Base-by-base conservation (phyloP, 1,284 basidiomycete species). In the Ceratobasidium sp. region DNA sequence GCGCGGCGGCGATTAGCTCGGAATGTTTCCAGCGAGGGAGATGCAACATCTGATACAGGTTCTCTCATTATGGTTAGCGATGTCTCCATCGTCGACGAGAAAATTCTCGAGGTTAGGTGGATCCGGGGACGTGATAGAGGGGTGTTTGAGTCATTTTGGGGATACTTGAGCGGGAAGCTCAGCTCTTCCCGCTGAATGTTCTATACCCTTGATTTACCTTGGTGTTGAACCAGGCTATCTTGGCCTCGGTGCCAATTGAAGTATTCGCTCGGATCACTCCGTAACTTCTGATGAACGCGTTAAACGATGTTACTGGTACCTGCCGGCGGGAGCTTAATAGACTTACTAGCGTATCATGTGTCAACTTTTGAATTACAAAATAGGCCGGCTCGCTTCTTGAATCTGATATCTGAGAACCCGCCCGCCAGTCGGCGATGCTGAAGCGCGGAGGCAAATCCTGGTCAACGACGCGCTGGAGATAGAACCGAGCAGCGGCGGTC, bases 111-210 rank as follows among this genome's bases (percentile, higher is more conserved):
- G 67, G 85, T 87, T 73, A 83, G 86, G 32, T 94, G 92, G 92
- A 76, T 88, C 10, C 83, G 82, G 71, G 93, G 93, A 0, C 78
- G 75, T 26, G 88, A 93, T 43, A 78, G 90, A 41, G 76, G 76
- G 0, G 64, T 89, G 46, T 89, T 92, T 53, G 91, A 93, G 77
- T 87, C 87, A 46, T 89, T 95, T 74, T 85, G 85, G 77, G 87
- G 85, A 75, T 89, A 89, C 80, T 77, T 91, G 0, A 76, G 82
- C 45, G 77, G 81, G 50, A 86, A 85, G 76, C 75, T 82, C 5
- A 71, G 71, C 30, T 59, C 3, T 43, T 32, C 3, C 3, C 21
- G 12, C 14, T 46, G 41, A 57, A 36, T 34, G n/a, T 34, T 57
- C 30, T 18, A 36, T 18, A 2, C 3, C 32, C 10, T 18, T 16